Evolutionary conservation across 805 yeast genomes (phyloP).

Genomic region (Isabelozyma pseudorhagii): DNA sequence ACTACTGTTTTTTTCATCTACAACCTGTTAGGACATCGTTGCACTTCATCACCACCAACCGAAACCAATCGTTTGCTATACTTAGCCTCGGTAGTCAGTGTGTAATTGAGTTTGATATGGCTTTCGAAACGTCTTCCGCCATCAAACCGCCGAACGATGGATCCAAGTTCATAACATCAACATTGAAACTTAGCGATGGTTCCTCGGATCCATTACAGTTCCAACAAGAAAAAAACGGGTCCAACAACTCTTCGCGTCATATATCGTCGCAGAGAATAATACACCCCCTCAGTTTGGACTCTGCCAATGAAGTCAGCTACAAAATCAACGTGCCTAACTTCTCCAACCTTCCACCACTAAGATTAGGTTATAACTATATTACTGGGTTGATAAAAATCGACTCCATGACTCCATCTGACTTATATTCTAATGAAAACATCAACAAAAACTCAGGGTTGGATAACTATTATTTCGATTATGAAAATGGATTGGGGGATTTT

Average conservation of each 20-base stretch:
- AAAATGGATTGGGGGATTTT: slow-evolving; percentile 47
- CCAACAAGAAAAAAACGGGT: slow-evolving; percentile 21
- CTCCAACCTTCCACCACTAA: slow-evolving; percentile 49
- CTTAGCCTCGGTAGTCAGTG: background rate
- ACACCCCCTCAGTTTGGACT: slow-evolving; percentile 31
- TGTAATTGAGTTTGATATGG: background rate
- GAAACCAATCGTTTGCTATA: background rate
- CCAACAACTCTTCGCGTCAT: slow-evolving; percentile 15
- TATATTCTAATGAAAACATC: slow-evolving; percentile 54
- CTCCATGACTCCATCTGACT: slow-evolving; percentile 55
- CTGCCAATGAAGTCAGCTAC: slow-evolving; percentile 39
- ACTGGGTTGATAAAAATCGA: slow-evolving; percentile 55
- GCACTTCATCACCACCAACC: background rate
- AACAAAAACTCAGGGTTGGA: slow-evolving; percentile 52
- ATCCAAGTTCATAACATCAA: slow-evolving; percentile 28
- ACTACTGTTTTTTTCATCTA: too few relatives aligned
- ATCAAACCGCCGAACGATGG: slow-evolving; percentile 1
- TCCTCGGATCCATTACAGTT: slow-evolving; percentile 25
- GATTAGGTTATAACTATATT: slow-evolving; percentile 63
- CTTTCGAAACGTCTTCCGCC: background rate
- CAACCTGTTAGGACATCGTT: background rate
- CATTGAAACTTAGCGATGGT: slow-evolving; percentile 23
- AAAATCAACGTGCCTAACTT: slow-evolving; percentile 47
- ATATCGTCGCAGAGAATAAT: slow-evolving; percentile 26
- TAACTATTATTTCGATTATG: slow-evolving; percentile 55